Base-by-base conservation (phyloP, 129 eudicot genomes). In the Flaveria bidentis region DNA sequence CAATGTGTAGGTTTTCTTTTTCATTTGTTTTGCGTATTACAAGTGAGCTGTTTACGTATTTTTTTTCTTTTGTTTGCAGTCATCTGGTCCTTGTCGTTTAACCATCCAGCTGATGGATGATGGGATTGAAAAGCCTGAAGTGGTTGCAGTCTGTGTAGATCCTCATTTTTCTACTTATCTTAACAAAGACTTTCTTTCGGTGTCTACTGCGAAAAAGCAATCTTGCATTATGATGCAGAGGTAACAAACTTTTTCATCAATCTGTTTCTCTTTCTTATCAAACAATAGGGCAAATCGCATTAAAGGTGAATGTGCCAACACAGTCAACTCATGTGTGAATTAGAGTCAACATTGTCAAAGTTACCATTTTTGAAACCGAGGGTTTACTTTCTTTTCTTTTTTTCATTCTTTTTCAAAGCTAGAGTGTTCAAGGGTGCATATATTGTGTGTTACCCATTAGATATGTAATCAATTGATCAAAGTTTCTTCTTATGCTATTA, bases 31-130 rank as follows among this genome's bases (percentile, higher is more conserved):
- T 17, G 20, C 52, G 18, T 57, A 18, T 72, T 50, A 60, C 52
- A 50, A 23, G 1, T 2, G 6, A 52, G 18, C 28, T 10, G 22
- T 69, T 26, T 36, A 26, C 36, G 3, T 56, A 20, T 60, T 0
- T n/a, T 18, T 18, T 13, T 58, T 3, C 16, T n/a, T 6, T 47
- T 79, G 74, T 47, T 80, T 75, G 66, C 84, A 94, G 99, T 81
- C 92, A 62, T 82, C 88, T 46, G 67, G 73, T 42, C 99, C 92
- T 8, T 77, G 84, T 12, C 87, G 81, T 39, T 45, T 94, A 85
- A 87, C 93, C 23, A 85, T 94, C 83, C 97, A 91, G 76, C 85
- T 94, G 80, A 91, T 94, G 96, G 94, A 91, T 46, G 96, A 88
- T 45, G 99, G 90, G 42, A 84, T 80, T 78, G 99, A 89, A 78